Evolutionary conservation across 1,284 basidiomycete species (phyloP).

Genomic region (Apiotrichum montevideense): DNA sequence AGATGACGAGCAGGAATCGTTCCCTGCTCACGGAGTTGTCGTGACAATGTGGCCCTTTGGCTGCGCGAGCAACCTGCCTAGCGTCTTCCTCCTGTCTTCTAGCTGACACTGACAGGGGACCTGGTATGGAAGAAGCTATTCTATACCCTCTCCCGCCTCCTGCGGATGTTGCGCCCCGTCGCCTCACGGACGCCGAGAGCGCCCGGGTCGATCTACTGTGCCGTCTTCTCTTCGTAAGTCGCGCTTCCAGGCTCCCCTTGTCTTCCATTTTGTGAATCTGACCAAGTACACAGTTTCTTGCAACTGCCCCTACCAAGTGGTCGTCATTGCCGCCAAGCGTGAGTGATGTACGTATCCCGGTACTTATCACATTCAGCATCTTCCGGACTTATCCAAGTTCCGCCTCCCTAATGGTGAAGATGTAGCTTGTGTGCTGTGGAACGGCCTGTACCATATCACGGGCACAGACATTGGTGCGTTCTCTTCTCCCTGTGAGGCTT

Average conservation of each 20-base stretch:
- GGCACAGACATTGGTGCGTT: constrained; percentile 58
- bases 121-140: constrained; percentile 20
- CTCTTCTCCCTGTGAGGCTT: neutral
- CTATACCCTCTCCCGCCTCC: constrained; percentile 21
- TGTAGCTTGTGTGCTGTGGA: constrained; percentile 84
- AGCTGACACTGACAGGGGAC: constrained; percentile 9
- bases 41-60: neutral
- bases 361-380: constrained; percentile 18
- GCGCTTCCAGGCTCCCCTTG: neutral
- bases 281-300: constrained; percentile 56
- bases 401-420: constrained; percentile 75
- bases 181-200: constrained; percentile 27
- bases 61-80: too few relatives aligned
- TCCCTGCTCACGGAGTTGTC: too few relatives aligned
- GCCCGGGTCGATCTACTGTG: constrained; percentile 36
- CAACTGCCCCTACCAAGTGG: constrained; percentile 57
- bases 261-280: neutral
- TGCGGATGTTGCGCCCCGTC: constrained; percentile 20
- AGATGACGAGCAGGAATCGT: too few relatives aligned
- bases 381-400: constrained; percentile 74
- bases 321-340: constrained; percentile 18
- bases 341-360: neutral
- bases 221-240: constrained; percentile 43
- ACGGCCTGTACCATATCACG: constrained; percentile 80
- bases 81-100: neutral